Percentiles rank a stretch among this genome's conserved stretches.
These are phyloP conservation scores for Aspergillus affinis DNA, from an alignment of 495 filamentous ascomycete species.

Conservation along the genomic window DNA sequence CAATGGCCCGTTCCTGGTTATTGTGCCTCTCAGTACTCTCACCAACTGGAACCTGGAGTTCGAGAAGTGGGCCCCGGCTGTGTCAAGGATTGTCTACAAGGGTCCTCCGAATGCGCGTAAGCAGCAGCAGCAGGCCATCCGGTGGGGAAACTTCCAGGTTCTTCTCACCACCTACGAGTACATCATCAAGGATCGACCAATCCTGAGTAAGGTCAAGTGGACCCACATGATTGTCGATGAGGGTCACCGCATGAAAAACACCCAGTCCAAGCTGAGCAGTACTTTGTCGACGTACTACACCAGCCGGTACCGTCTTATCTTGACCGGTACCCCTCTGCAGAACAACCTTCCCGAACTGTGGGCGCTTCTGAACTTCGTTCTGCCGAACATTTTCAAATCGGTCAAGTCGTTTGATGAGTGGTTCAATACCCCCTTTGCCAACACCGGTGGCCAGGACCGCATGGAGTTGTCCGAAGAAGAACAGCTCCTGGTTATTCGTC, in stretches of 20 bases:
- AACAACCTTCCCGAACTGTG: conserved; percentile 97
- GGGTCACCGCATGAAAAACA: conserved; percentile 99
- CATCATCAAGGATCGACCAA: conserved; percentile 96
- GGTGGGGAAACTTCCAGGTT: conserved; percentile 93
- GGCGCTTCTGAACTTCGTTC: conserved; percentile 96
- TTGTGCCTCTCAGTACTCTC: conserved; percentile 92
- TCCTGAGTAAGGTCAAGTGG: conserved; percentile 97
- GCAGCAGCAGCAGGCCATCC: conserved; percentile 87
- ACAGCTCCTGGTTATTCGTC: conserved; percentile 94
- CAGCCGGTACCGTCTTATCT: conserved; percentile 91
- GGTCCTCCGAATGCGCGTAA: conserved; percentile 88
- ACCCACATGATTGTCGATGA: conserved; percentile 99
- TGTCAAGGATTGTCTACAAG: conserved; percentile 90
- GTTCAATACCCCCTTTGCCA: conserved; percentile 99
- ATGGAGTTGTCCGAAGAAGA: conserved; percentile 99
- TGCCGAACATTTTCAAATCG: conserved; percentile 98
- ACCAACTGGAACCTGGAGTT: conserved; percentile 99
- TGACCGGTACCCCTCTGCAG: conserved; percentile 95
- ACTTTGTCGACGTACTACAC: conserved; percentile 93
- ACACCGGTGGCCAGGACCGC: conserved; percentile 95
- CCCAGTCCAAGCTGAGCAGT: conserved; percentile 92
- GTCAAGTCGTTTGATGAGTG: conserved; percentile 99
- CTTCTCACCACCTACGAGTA: conserved; percentile 97
- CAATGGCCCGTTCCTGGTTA: conserved; percentile 90
- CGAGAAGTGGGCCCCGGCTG: conserved; percentile 94